Evolutionary conservation across 73 alveolate genomes (phyloP), one percentile per base, ranked within the genome.

Genomic region (Paramecium tetraurelia): DNA sequence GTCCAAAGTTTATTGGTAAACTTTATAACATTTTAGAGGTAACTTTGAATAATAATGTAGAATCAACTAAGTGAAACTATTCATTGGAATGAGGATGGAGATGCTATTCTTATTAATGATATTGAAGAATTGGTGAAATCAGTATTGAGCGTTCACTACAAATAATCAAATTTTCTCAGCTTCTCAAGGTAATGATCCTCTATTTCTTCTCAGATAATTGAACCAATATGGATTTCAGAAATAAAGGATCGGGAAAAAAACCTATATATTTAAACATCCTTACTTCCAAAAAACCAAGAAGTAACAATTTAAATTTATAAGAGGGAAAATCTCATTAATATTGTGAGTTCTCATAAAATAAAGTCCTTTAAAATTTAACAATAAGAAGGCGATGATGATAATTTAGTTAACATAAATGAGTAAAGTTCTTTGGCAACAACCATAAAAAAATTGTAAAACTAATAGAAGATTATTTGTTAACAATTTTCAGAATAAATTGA

Each of bases 1-100:
- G 31, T 53, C 69, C 31, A 53, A 53, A 53, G 59, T 48, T 48
- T 18, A 20, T 18, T 53, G n/a, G 9, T 48, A 59, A 59, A 59
- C 38, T 24, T 4, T 59, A 21, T 59, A 24, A 8, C 4, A 29
- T 29, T 59, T 59, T 59, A 16, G 48, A 40, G 48, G 48, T 40
- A 40, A 40, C 48, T 40, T 40, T 40, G 12, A 3, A 40, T 40
- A 2, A 40, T 40, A 7, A 40, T 40, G 2, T 40, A 40, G 48
- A 40, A 40, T 40, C 3, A 40, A 40, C 48, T 40, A 40, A 40
- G 48, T 7, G 48, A 40, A 7, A 7, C 48, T 12, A 40, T 40
- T 40, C 12, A 33, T 27, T 63, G 84, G 84, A 63, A 63, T 63
- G 84, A 63, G 12, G 84, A 63, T 12, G 84, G 84, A 31, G 84